Conservation (phyloP, 768 basidiomycete genomes). For the Termitomyces titanicus region DNA sequence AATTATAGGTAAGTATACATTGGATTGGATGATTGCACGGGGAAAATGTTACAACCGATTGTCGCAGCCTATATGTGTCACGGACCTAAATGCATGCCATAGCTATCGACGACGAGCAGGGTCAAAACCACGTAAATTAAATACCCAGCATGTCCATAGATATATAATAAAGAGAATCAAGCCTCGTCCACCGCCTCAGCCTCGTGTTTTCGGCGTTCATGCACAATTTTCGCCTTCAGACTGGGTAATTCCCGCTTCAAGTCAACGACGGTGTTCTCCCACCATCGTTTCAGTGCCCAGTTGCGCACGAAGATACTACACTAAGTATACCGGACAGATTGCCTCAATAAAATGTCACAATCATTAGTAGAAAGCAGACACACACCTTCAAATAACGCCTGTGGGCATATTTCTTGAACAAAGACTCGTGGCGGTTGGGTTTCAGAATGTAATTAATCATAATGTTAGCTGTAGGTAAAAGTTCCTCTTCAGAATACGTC, state of each 20-base stretch:
- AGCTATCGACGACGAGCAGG: neutral
- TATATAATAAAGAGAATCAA: neutral
- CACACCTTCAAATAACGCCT: slow-evolving; percentile 82
- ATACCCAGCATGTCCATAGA: neutral
- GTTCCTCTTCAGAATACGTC: slow-evolving; percentile 73
- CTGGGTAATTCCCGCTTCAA: slow-evolving; percentile 50
- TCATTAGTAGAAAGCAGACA: slow-evolving; percentile 9
- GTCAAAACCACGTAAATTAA: neutral
- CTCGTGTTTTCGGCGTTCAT: slow-evolving; percentile 19
- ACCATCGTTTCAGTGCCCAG: slow-evolving; percentile 77
- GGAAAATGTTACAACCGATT: slow-evolving; percentile 2
- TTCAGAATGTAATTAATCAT: slow-evolving; percentile 88
- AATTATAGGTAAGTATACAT: slow-evolving; percentile 16
- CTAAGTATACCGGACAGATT: slow-evolving; percentile 33
- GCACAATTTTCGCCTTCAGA: slow-evolving; percentile 48
- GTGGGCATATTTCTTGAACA: slow-evolving; percentile 86
- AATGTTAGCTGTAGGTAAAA: slow-evolving; percentile 77
- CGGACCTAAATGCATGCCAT: neutral
- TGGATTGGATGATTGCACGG: slow-evolving; percentile 2
- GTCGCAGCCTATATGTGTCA: neutral
- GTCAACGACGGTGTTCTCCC: slow-evolving; percentile 51
- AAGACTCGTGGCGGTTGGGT: slow-evolving; percentile 66
- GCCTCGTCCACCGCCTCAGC: neutral
- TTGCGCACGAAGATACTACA: slow-evolving; percentile 73
- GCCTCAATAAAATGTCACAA: neutral